Evolutionary conservation across 2,329 filamentous ascomycete species (phyloP).

Genomic region (Allantophomopsis lycopodina): DNA sequence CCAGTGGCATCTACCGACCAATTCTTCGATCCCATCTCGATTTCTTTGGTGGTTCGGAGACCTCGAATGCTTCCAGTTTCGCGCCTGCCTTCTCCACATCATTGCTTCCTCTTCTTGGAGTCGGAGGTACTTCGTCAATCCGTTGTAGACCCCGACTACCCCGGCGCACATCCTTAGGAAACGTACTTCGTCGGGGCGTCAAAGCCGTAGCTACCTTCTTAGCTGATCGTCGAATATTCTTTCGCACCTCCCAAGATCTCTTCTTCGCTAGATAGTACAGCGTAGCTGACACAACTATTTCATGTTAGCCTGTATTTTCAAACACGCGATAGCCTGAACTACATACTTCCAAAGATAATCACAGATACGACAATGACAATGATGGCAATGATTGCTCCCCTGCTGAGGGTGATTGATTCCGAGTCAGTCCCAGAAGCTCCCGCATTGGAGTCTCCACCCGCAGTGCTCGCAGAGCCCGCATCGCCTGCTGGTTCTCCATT

Average conservation of each 20-base stretch:
- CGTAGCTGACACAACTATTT: conserved; percentile 27
- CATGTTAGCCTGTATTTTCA: neutral
- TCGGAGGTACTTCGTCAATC: conserved; percentile 44
- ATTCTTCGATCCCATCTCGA: conserved; percentile 15
- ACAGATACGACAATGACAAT: conserved; percentile 57
- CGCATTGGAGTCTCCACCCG: conserved; percentile 33
- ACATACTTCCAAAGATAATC: conserved; percentile 55
- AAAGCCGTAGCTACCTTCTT: conserved; percentile 45
- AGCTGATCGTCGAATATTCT: conserved; percentile 56
- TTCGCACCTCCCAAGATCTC: conserved; percentile 67
- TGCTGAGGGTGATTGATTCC: conserved; percentile 49
- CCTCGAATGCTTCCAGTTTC: conserved; percentile 16
- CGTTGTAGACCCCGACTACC: conserved; percentile 27
- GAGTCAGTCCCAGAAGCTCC: conserved; percentile 53
- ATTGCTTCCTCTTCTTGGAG: conserved; percentile 35
- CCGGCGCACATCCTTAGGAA: conserved; percentile 40
- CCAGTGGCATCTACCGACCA: conserved; percentile 8
- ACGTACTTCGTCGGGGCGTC: conserved; percentile 47
- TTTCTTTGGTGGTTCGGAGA: conserved; percentile 15
- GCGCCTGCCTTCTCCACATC: conserved; percentile 43
- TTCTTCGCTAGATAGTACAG: conserved; percentile 77
- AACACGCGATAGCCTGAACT: neutral
- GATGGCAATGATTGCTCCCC: conserved; percentile 59
- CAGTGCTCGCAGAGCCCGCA: conserved; percentile 20
- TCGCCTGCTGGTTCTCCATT: conserved; percentile 14